These are phyloP conservation scores for Zopfia rhizophila DNA, from an alignment of 2,329 filamentous ascomycete species.

Conservation along the genomic window DNA sequence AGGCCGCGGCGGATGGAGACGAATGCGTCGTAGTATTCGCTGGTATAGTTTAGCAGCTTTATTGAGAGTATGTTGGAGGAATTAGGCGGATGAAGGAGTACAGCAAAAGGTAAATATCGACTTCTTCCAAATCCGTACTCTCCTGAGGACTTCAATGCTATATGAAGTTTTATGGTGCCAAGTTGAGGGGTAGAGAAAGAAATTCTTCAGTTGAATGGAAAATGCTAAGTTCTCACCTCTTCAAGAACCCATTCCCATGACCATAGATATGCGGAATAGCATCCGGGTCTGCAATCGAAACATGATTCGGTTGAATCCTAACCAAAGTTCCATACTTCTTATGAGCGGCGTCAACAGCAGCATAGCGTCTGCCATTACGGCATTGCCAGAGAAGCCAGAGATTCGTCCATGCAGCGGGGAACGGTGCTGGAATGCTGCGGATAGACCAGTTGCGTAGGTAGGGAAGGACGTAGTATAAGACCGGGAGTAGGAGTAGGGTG, in stretches of 20 bases:
- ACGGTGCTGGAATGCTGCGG: constrained; percentile 68
- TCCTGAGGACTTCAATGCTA: too few relatives aligned
- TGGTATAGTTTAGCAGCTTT: constrained; percentile 43
- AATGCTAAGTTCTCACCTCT: constrained; percentile 49
- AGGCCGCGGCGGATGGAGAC: constrained; percentile 86
- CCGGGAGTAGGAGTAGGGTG: constrained; percentile 59
- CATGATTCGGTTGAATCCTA: constrained; percentile 83
- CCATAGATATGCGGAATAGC: constrained; percentile 83
- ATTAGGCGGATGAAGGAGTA: too few relatives aligned
- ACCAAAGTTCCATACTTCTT: constrained; percentile 82
- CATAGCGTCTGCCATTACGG: constrained; percentile 68
- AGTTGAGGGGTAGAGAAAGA: too few relatives aligned
- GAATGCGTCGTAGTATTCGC: constrained; percentile 91
- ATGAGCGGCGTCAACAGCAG: constrained; percentile 77
- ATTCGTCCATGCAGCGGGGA: constrained; percentile 75
- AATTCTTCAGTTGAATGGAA: too few relatives aligned
- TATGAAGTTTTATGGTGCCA: too few relatives aligned
- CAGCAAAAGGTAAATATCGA: too few relatives aligned
- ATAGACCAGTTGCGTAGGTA: constrained; percentile 69
- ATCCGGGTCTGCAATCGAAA: constrained; percentile 82
- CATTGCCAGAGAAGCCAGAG: constrained; percentile 77
- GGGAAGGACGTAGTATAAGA: constrained; percentile 67
- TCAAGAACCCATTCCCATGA: constrained; percentile 62
- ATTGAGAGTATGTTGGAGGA: too few relatives aligned
- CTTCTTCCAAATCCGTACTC: too few relatives aligned